Base-by-base conservation (phyloP, 768 basidiomycete species). In the Gautieria morchelliformis region DNA sequence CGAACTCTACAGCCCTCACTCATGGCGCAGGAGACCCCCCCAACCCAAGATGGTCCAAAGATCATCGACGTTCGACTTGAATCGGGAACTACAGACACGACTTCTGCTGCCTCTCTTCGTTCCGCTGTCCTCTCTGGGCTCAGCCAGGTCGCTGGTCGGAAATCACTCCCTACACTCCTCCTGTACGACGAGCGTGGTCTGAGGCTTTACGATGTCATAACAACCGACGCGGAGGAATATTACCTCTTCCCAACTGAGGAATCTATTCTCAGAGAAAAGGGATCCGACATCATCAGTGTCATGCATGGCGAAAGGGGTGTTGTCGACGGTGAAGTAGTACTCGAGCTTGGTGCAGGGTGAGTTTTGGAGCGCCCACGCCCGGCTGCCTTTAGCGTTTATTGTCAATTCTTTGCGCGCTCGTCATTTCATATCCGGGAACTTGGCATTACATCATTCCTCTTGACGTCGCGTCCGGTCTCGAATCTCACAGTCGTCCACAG, bases 281-380 rank as follows among this genome's bases (percentile, higher is more conserved):
- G 83, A 2, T 72, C 79, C 46, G 85, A 92, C 35, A 93, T 99
- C 52, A 86, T 86, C 17, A 72, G 71, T 32, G 70, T 75, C 53
- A 92, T 93, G 86, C 81, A 89, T 67, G 69, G 71, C 47, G 64
- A 72, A 12, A 65, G 68, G 30, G 68, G 68, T 20, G 61, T 59
- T 19, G 53, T 65, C 15, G 64, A 72, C 3, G 80, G 78, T 42
- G 79, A 82, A 53, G 77, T 84, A 52, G 76, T 96, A 7, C 76
- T 97, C 42, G 94, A 97, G 67, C 78, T 98, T n/a, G 94, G 95
- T 45, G 90, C 93, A 9, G 94, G 94, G 91, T 93, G 69, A 77
- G 89, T 79, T 24, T 19, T 57, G 44, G 27, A 27, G 27, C 27
- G 27, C 27, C 27, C 5, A 27, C 27, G 27, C n/a, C n/a, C 27